Base-by-base conservation (phyloP, 148 eudicot species). In the Rhododendron ovatum region DNA sequence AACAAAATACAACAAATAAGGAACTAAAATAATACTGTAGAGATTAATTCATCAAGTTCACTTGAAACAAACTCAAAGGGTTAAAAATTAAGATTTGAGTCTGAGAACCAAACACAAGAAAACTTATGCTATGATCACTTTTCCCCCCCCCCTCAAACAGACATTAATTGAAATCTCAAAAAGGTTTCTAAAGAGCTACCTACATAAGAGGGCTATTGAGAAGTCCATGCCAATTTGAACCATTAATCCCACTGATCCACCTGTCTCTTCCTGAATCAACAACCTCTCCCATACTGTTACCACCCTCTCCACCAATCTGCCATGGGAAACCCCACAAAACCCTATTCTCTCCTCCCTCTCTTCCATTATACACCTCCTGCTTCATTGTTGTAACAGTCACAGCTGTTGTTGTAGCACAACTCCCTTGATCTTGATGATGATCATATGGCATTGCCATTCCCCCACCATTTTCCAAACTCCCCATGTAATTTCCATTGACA, bases 181-280 rank as follows among this genome's bases (percentile, higher is more conserved):
- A 33, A 81, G 14, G 14, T 55, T 57, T 78, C 33, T 10, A 78
- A 78, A 39, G 45, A 41, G 24, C 11, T 80, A 69, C 7, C 90
- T 92, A 94, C 93, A 93, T 93, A 63, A 94, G 90, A 87, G 98
- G 95, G 85, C 93, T 94, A 65, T 94, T 93, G 50, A 93, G 79
- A 47, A 94, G 94, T 50, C 94, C 94, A 86, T 93, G 93, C 94
- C 95, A 92, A 78, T 88, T 80, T 12, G 93, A 87, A 30, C 92
- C 93, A 53, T 53, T 53, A 81, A 75, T 71, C 93, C 92, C 76
- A 71, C 14, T 71, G 89, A 92, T 93, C 48, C 95, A 91, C 61
- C 86, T 89, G 73, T 87, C 91, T 82, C 91, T 89, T 51, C 90
- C 88, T 1, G 67, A 9, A 50, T 51, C 89, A 82, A 86, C 50